A percentile compares a stretch with the other conserved stretches of the same genome.
These are phyloP conservation scores for Kodamaea sp. DNA, from an alignment of 1,139 yeast genomes.

Conservation along the genomic window DNA sequence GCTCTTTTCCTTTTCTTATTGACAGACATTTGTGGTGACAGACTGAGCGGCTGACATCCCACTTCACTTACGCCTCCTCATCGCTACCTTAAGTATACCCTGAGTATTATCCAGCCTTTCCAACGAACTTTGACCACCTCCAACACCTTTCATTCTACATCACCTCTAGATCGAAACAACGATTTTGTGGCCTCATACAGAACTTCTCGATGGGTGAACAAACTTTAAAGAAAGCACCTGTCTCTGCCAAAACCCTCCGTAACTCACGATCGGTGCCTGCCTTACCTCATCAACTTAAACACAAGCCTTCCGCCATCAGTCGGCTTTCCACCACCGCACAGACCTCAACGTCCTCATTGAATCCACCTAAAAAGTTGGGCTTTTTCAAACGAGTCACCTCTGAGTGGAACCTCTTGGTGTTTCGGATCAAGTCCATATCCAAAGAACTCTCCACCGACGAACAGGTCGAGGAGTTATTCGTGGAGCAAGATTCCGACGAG, in stretches of 20 bases:
- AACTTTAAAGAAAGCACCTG: conserved; percentile 4
- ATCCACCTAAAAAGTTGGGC: conserved; percentile 16
- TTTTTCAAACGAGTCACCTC: conserved; percentile 36
- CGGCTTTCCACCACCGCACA: neutral
- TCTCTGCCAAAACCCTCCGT: conserved; percentile 8
- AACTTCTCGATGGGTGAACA: conserved; percentile 4
- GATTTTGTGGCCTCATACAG: conserved; percentile 5
- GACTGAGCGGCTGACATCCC: no score
- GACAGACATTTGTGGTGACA: no score
- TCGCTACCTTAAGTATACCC: no score
- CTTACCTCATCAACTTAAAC: conserved; percentile 3
- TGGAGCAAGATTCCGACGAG: conserved; percentile 33
- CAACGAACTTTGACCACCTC: no score
- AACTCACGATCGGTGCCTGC: conserved; percentile 11
- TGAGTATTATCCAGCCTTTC: no score
- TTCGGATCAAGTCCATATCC: conserved; percentile 37
- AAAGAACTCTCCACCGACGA: conserved; percentile 48
- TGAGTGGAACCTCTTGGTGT: conserved; percentile 37
- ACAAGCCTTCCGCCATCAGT: conserved; percentile 6
- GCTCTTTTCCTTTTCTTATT: no score
- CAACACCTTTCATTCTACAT: no score
- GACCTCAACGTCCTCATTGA: neutral
- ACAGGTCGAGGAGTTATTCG: conserved; percentile 44
- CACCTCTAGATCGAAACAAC: no score
- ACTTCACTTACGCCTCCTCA: no score